These are phyloP conservation scores for Neofusicoccum parvum DNA, from an alignment of 2,329 filamentous ascomycete genomes.

Conservation along the genomic window DNA sequence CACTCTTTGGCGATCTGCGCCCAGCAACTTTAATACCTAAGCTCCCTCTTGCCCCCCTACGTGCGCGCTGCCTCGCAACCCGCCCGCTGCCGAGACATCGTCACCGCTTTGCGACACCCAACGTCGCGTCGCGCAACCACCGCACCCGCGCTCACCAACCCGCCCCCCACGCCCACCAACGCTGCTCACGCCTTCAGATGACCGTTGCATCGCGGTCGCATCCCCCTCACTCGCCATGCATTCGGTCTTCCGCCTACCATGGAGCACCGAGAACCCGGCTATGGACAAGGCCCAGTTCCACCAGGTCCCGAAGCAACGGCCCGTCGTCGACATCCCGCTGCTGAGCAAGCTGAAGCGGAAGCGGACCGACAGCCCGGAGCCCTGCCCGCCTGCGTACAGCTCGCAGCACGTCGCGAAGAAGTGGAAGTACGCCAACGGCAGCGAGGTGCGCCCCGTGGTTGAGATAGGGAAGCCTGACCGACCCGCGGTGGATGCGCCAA, in stretches of 20 bases:
- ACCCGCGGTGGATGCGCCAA: constrained; percentile 28
- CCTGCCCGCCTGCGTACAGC: constrained; percentile 29
- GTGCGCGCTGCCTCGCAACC: constrained; percentile 9
- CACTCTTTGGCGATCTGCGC: constrained; percentile 21
- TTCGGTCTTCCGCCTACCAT: constrained; percentile 54
- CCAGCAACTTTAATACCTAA: constrained; percentile 21
- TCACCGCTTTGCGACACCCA: constrained; percentile 18
- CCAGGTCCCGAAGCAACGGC: constrained; percentile 44
- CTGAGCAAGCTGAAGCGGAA: constrained; percentile 62
- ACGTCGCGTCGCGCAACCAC: constrained; percentile 21
- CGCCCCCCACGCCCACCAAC: constrained; percentile 33
- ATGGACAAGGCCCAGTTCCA: constrained; percentile 45
- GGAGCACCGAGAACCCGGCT: constrained; percentile 48
- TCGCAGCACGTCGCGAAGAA: constrained; percentile 32
- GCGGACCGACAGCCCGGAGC: constrained; percentile 53
- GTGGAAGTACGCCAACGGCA: constrained; percentile 30
- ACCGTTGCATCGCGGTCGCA: constrained; percentile 39
- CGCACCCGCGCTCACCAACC: constrained; percentile 5
- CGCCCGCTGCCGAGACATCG: constrained; percentile 22
- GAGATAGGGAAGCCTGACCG: constrained; percentile 40
- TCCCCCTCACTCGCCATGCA: constrained; percentile 47
- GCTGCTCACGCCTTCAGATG: constrained; percentile 40
- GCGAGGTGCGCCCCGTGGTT: constrained; percentile 28
- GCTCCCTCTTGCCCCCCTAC: constrained; percentile 18
- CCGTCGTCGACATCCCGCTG: constrained; percentile 50